Evolutionary conservation across 441 rosid genomes (phyloP).

Genomic region (Francoa sonchifolia): DNA sequence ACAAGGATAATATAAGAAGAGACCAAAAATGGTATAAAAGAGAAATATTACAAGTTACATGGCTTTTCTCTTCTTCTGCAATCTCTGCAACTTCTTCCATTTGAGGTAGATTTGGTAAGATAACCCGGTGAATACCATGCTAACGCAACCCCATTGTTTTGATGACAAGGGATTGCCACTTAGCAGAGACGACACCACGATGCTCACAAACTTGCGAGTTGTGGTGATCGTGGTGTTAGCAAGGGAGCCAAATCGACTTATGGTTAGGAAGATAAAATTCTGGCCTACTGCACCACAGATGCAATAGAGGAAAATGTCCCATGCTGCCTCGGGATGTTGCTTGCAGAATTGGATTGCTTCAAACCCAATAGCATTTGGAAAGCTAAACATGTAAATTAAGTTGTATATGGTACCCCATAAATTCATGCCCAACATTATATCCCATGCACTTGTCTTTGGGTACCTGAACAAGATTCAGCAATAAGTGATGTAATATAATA

Average conservation of each 20-base stretch:
- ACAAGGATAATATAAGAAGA: slow-evolving; percentile 9
- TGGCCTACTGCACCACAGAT: slow-evolving; percentile 93
- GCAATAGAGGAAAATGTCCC: slow-evolving; percentile 76
- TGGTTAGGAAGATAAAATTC: slow-evolving; percentile 87
- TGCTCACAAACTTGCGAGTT: slow-evolving; percentile 85
- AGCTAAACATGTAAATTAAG: slow-evolving; percentile 78
- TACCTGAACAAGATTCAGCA: slow-evolving; percentile 30
- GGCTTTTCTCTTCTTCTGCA: slow-evolving; percentile 68
- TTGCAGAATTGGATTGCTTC: slow-evolving; percentile 65
- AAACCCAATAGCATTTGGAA: slow-evolving; percentile 59
- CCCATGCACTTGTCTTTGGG: slow-evolving; percentile 85
- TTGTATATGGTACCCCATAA: slow-evolving; percentile 91
- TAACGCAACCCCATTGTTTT: slow-evolving; percentile 89
- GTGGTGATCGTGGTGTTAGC: slow-evolving; percentile 93
- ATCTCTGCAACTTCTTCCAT: slow-evolving; percentile 62
- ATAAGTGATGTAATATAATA: too few species aligned
- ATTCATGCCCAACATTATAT: slow-evolving; percentile 94
- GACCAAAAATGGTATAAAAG: neutral
- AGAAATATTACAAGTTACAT: slow-evolving; percentile 18
- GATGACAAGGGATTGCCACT: slow-evolving; percentile 80
- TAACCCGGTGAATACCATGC: slow-evolving; percentile 87
- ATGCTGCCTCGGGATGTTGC: slow-evolving; percentile 80
- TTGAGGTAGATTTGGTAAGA: slow-evolving; percentile 85
- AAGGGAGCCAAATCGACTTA: slow-evolving; percentile 80
- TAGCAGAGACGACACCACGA: slow-evolving; percentile 70